phyloP scores from a whole-genome alignment of 2,329 filamentous ascomycete species.

The Phialemonium atrogriseum region DNA sequence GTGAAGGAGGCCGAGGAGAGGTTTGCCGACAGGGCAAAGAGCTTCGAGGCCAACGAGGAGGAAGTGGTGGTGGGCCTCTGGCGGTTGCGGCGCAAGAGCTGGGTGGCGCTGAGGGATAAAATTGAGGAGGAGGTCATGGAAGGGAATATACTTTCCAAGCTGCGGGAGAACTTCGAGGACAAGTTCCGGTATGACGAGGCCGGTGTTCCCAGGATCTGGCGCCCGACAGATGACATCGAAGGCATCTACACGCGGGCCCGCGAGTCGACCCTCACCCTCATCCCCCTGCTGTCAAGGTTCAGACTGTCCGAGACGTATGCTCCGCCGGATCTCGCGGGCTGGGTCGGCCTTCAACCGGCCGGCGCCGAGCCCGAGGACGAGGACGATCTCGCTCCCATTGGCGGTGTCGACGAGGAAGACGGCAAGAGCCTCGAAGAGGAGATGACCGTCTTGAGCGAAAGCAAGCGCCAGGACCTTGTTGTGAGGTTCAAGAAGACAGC shows the following conservation, averaged over 20 bases:
- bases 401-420: slow-evolving; percentile 89
- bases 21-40: slow-evolving; percentile 82
- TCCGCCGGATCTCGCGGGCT: slow-evolving; percentile 73
- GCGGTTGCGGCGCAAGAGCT: slow-evolving; percentile 88
- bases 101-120: slow-evolving; percentile 81
- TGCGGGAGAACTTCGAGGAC: slow-evolving; percentile 97
- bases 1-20: slow-evolving; percentile 78
- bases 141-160: slow-evolving; percentile 88
- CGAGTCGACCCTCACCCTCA: slow-evolving; percentile 84
- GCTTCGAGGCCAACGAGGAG: slow-evolving; percentile 84
- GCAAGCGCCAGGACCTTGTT: slow-evolving; percentile 83
- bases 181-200: slow-evolving; percentile 97
- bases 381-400: slow-evolving; percentile 81
- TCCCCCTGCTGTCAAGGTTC: slow-evolving; percentile 83
- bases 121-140: slow-evolving; percentile 98
- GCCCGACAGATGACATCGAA: slow-evolving; percentile 94
- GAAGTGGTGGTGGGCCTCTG: slow-evolving; percentile 91
- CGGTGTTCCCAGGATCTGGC: slow-evolving; percentile 93
- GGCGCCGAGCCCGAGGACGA: slow-evolving; percentile 76
- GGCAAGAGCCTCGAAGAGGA: slow-evolving; percentile 93
- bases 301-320: slow-evolving; percentile 64
- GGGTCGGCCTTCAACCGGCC: slow-evolving; percentile 70
- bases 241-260: slow-evolving; percentile 86
- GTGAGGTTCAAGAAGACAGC: slow-evolving; percentile 97
- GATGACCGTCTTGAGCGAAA: slow-evolving; percentile 87